Percentiles rank a stretch among this genome's conserved stretches.
Evolutionary conservation across 169 alveolate species (phyloP).

Genomic region (Plasmodium falciparum): DNA sequence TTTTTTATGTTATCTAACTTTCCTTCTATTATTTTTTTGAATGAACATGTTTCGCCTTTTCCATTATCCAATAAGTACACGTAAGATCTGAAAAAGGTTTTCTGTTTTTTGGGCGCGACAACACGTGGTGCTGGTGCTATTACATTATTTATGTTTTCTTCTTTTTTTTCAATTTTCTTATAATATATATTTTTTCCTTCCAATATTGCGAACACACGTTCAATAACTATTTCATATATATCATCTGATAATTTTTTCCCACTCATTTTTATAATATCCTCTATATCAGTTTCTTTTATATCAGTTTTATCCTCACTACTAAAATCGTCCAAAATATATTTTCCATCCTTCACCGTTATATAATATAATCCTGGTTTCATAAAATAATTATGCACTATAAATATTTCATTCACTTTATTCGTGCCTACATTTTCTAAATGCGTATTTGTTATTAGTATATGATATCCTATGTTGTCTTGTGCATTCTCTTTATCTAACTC

Average conservation of each 20-base stretch:
- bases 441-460: no score
- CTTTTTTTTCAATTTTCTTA: background rate
- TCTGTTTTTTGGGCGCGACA: background rate
- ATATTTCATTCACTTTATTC: slow-evolving; percentile 2
- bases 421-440: background rate
- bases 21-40: slow-evolving; percentile 20
- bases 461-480: background rate
- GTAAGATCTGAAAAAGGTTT: slow-evolving; percentile 1
- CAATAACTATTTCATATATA: background rate
- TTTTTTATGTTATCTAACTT: background rate
- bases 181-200: background rate
- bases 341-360: background rate
- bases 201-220: background rate
- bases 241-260: slow-evolving; percentile 6
- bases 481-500: background rate
- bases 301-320: background rate
- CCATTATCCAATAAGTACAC: slow-evolving; percentile 15
- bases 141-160: background rate
- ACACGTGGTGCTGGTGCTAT: background rate
- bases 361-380: slow-evolving; percentile 12
- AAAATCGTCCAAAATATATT: background rate
- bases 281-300: background rate
- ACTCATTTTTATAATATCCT: slow-evolving; percentile 3
- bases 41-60: background rate
- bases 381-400: slow-evolving; percentile 10